Base-by-base conservation (phyloP, 1,284 basidiomycete species). In the Trichosporon sp. region DNA sequence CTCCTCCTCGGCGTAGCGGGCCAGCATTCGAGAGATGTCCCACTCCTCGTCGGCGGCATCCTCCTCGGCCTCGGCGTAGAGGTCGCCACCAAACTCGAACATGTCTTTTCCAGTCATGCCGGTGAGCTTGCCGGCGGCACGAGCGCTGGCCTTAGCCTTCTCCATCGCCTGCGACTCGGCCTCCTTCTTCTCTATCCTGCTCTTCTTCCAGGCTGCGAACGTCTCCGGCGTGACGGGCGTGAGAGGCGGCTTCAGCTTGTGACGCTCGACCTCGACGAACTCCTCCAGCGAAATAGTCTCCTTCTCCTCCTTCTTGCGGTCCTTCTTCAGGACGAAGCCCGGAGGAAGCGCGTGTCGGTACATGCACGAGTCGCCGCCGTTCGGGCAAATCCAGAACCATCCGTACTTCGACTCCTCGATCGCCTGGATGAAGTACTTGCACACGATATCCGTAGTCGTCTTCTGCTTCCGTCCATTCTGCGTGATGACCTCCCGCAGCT, bases 101-200 rank as follows among this genome's bases (percentile, higher is more conserved):
- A 99, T 83, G 82, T 99, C 96, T 81, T 93, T 86, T 61, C 95
- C 95, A 66, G 90, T 92, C 90, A 99, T 92, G 60, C 95, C 96
- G 36, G 84, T 86, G 79, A 84, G 88, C 86, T 97, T 97, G 71
- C 95, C 95, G 4, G 93, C 93, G 3, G 90, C 87, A 69, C 86
- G 86, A 71, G 93, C 89, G 3, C 86, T 78, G 60, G 90, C 89
- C 83, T 99, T 99, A 56, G 93, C 86, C 81, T 91, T 95, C 75
- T 86, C 86, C 62, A 88, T 25, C 0, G 86, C 90, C 62, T 96
- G 92, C 44, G 84, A 81, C 75, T 95, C 93, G 10, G 92, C 94
- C 58, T 87, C 84, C 82, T 94, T 99, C 87, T 93, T 95, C 83
- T 91, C 88, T 87, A 91, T 85, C 65, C 91, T 83, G 59, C 89